These are phyloP conservation scores for Penicillium fuscoglaucum DNA, from an alignment of 2,329 filamentous ascomycete species.

Conservation along the genomic window DNA sequence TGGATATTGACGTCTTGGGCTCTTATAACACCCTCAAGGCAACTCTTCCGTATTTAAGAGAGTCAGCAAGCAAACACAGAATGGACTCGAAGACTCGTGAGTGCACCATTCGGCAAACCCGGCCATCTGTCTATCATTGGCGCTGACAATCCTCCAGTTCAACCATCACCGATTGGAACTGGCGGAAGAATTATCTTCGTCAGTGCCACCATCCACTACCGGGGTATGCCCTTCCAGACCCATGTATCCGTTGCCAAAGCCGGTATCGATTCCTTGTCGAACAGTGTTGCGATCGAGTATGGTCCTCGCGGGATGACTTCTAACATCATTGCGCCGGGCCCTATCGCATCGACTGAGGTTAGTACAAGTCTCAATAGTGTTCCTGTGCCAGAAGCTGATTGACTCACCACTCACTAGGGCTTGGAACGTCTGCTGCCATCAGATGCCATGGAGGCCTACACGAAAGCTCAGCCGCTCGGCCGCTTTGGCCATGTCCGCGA, in stretches of 20 bases:
- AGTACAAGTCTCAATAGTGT: neutral
- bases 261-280: constrained; percentile 80
- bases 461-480: constrained; percentile 66
- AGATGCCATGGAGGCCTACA: constrained; percentile 49
- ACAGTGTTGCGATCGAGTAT: constrained; percentile 80
- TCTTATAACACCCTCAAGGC: constrained; percentile 96
- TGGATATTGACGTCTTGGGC: constrained; percentile 93
- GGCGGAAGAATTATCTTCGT: constrained; percentile 87
- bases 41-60: constrained; percentile 75
- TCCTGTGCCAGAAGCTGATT: neutral
- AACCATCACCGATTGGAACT: constrained; percentile 52
- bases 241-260: constrained; percentile 94
- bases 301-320: constrained; percentile 82
- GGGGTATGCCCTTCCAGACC: constrained; percentile 78
- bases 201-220: constrained; percentile 88
- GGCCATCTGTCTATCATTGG: neutral
- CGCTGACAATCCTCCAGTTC: constrained; percentile 24
- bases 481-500: constrained; percentile 79
- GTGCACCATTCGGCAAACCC: constrained; percentile 7
- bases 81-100: constrained; percentile 58
- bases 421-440: constrained; percentile 63
- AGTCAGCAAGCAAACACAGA: constrained; percentile 66
- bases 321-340: constrained; percentile 86
- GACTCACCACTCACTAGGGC: constrained; percentile 46
- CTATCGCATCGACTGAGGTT: constrained; percentile 77